These are phyloP conservation scores for Xylaria bambusicola DNA, from an alignment of 495 filamentous ascomycete species.

Conservation along the genomic window DNA sequence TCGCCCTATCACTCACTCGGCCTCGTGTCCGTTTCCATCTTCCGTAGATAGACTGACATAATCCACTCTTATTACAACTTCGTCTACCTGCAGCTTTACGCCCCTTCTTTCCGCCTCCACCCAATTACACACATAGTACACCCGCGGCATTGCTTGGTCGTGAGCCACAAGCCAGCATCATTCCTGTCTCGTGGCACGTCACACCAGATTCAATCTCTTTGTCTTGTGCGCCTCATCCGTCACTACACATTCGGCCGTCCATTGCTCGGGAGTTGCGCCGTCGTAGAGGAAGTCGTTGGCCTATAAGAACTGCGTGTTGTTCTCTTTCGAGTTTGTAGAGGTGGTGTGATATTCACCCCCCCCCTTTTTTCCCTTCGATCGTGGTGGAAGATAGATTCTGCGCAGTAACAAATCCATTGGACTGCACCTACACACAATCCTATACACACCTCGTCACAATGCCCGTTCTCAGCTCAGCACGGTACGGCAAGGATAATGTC, in stretches of 20 bases:
- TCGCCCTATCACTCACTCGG: no score
- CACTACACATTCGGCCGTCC: neutral
- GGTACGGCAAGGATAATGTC: slow-evolving; percentile 97
- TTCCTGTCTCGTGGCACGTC: slow-evolving; percentile 6
- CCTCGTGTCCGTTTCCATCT: no score
- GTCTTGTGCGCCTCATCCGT: neutral
- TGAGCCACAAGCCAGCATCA: neutral
- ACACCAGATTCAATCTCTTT: slow-evolving; percentile 9
- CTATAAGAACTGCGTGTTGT: slow-evolving; percentile 14
- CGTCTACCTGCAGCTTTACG: neutral
- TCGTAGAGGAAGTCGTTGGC: neutral
- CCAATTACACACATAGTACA: slow-evolving; percentile 1
- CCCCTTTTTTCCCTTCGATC: neutral
- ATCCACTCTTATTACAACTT: neutral
- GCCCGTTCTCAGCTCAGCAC: slow-evolving; percentile 68
- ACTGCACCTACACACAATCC: no score
- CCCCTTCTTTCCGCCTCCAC: neutral
- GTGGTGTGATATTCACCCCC: no score
- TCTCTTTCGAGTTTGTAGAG: neutral
- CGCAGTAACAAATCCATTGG: no score
- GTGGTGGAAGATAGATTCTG: neutral
- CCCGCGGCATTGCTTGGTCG: slow-evolving; percentile 1
- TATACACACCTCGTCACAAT: slow-evolving; percentile 31
- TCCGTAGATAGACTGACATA: neutral
- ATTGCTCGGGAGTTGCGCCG: neutral